phyloP scores from a whole-genome alignment of 139 green algal species.

The Picochlorum sp. region DNA sequence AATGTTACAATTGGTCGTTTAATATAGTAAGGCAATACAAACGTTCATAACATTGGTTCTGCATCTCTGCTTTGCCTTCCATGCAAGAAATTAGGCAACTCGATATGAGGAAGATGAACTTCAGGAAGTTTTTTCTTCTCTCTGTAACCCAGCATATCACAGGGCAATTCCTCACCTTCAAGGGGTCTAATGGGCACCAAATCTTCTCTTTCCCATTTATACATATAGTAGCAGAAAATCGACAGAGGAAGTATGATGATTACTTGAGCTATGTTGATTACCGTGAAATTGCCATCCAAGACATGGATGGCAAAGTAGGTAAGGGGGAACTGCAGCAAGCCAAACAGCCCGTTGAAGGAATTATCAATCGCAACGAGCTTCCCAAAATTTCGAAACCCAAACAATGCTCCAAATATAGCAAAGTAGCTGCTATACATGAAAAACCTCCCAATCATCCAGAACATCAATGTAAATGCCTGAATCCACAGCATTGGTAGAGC shows the following conservation, averaged over 20 bases:
- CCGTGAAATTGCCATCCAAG: constrained; percentile 40
- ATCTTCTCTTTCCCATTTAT: constrained; percentile 34
- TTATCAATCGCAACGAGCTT: constrained; percentile 54
- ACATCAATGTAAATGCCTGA: constrained; percentile 38
- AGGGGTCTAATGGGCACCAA: constrained; percentile 44
- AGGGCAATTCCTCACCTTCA: constrained; percentile 28
- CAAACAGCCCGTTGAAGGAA: constrained; percentile 47
- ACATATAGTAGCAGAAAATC: constrained; percentile 29
- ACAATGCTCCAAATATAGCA: constrained; percentile 52
- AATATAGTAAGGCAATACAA: background rate
- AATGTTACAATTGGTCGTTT: background rate
- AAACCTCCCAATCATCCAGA: constrained; percentile 42
- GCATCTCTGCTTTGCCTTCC: background rate
- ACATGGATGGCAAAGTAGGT: constrained; percentile 32
- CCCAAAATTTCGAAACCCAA: constrained; percentile 52
- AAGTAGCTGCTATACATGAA: constrained; percentile 58
- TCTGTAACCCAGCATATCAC: constrained; percentile 14
- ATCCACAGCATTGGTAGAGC: constrained; percentile 36
- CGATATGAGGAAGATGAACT: constrained; percentile 11
- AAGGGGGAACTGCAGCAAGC: constrained; percentile 37
- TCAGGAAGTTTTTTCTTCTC: constrained; percentile 4
- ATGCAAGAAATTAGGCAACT: constrained; percentile 7
- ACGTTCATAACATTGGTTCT: background rate
- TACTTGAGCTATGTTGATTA: constrained; percentile 42
- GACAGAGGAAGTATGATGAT: constrained; percentile 25